Base-by-base conservation (phyloP, 345 rosid species). In the Syzygium jambos region DNA sequence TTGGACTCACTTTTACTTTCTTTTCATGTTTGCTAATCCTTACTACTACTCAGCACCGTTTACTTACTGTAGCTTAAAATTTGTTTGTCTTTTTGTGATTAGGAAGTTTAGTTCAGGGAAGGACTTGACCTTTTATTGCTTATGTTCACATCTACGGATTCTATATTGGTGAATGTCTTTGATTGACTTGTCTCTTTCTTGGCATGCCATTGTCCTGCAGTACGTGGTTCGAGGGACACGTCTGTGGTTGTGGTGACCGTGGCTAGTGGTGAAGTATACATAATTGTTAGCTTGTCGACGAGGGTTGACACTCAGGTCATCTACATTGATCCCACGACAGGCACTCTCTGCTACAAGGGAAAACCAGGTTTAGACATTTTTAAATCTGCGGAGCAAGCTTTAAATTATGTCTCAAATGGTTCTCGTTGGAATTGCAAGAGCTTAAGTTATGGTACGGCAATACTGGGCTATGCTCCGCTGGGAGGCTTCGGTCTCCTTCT, bases 301-400 rank as follows among this genome's bases (percentile, higher is more conserved):
- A 94, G 95, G 92, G 68, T 86, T 9, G 95, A 93, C 85, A 95
- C 99, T 82, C 99, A 96, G 84, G 94, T 95, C 88, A 93, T 97
- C 88, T 95, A 93, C 89, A 90, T 95, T 88, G 99, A 97, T 88
- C 99, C 99, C 38, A 96, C 98, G 3, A 96, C 97, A 49, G 99
- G 99, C 85, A 59, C 87, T 49, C 94, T 97, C 87, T 86, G 93
- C 51, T 95, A 95, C 92, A 89, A 89, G 84, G 98, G 96, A 86
- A 95, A 94, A 91, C 90, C 87, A 10, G 98, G 99, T 63, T 85
- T 91, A 82, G 99, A 96, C 78, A 90, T 90, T 86, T 96, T 97
- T 90, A 92, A 88, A 83, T 94, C 97, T 59, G 98, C 95, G 91
- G 92, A 94, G 84, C 97, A 96, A 93, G 99, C 99, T 87, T 85